These are phyloP conservation scores for Macrotyloma uniflorum DNA, from an alignment of 306 rosid species.

Conservation along the genomic window DNA sequence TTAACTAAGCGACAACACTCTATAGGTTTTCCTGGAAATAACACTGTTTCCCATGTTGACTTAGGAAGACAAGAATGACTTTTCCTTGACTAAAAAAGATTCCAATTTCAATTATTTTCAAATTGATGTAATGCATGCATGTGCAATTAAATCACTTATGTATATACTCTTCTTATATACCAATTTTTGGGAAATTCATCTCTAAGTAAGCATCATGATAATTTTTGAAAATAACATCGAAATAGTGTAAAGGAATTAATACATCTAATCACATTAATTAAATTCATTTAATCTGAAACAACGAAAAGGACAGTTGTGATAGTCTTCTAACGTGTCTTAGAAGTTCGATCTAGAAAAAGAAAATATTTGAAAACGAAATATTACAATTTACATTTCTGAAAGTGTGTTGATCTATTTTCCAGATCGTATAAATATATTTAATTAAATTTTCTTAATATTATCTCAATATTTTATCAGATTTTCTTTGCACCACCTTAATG, in stretches of 20 bases:
- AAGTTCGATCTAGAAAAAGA: slow-evolving; percentile 4
- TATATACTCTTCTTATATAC: too few relatives aligned
- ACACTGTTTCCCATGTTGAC: slow-evolving; percentile 13
- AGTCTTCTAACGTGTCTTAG: not conserved
- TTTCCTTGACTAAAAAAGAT: slow-evolving; percentile 1
- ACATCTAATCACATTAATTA: not conserved
- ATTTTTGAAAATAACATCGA: too few relatives aligned
- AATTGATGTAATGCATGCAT: slow-evolving; percentile 2
- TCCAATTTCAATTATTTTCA: slow-evolving; percentile 4
- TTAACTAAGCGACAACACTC: not conserved
- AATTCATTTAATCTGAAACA: not conserved
- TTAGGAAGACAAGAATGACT: not conserved
- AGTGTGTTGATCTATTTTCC: not conserved
- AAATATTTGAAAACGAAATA: not conserved
- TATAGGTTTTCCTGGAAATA: not conserved
- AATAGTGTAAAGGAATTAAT: not conserved
- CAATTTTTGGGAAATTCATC: too few relatives aligned
- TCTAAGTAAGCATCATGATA: too few relatives aligned
- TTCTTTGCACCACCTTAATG: not conserved
- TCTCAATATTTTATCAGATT: not conserved
- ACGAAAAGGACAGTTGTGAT: not conserved
- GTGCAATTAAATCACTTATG: not conserved
- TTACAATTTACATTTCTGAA: not conserved
- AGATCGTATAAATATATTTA: not conserved
- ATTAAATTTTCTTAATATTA: not conserved